These are phyloP conservation scores for Aspergillus incahuasiensis DNA, from an alignment of 495 filamentous ascomycete species.

Conservation along the genomic window DNA sequence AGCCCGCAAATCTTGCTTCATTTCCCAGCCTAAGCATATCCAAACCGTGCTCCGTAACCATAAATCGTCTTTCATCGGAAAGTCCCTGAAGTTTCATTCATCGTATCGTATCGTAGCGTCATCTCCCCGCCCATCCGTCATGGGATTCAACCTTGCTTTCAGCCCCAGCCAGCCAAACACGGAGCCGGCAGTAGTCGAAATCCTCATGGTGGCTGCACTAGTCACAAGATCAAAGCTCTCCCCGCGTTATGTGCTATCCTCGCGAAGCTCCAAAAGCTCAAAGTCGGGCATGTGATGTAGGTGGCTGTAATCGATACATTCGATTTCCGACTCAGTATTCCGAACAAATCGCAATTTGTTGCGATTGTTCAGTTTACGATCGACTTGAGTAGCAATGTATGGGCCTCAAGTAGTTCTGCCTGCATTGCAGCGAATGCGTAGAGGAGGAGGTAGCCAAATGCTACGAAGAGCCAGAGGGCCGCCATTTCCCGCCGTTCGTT, in stretches of 20 bases:
- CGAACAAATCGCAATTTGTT: no score
- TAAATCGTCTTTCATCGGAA: slow-evolving; percentile 15
- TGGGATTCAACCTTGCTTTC: no score
- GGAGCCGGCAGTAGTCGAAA: no score
- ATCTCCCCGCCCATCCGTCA: background rate
- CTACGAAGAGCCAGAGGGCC: slow-evolving; percentile 35
- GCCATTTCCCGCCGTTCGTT: slow-evolving; percentile 20
- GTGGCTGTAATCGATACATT: no score
- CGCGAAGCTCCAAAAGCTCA: no score
- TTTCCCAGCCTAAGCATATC: background rate
- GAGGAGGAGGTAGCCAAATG: slow-evolving; percentile 37
- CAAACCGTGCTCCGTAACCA: slow-evolving; percentile 2
- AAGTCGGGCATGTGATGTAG: no score
- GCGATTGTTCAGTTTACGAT: slow-evolving; percentile 18
- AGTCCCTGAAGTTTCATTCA: background rate
- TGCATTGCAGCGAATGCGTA: slow-evolving; percentile 38
- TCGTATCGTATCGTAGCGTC: background rate
- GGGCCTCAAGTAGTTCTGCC: slow-evolving; percentile 13
- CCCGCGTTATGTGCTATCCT: no score
- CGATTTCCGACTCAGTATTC: no score
- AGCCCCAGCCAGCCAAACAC: no score
- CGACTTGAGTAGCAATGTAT: slow-evolving; percentile 8
- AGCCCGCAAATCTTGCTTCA: background rate
- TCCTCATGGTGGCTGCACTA: no score
- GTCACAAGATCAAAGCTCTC: background rate